phyloP scores from a whole-genome alignment of 2,329 filamentous ascomycete genomes.

The Aureobasidium sp. region DNA sequence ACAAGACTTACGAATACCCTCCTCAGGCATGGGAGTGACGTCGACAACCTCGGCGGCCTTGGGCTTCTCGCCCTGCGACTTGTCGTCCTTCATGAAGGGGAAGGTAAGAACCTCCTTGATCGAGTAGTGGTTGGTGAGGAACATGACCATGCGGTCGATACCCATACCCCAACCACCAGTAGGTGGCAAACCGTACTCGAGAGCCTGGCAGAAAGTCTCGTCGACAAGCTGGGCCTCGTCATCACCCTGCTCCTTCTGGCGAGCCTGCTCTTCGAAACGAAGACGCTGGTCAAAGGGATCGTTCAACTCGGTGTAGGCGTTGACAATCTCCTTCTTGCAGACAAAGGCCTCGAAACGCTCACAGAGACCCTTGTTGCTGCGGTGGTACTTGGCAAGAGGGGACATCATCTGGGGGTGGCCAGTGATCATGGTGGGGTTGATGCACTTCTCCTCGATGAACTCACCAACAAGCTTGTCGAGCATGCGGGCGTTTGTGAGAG shows the following conservation, averaged over 20 bases:
- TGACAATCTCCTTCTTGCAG: slow-evolving; percentile 93
- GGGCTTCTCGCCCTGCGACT: slow-evolving; percentile 34
- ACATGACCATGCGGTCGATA: slow-evolving; percentile 90
- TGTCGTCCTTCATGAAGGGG: slow-evolving; percentile 94
- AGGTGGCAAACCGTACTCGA: slow-evolving; percentile 86
- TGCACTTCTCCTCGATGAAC: slow-evolving; percentile 87
- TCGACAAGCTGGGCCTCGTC: slow-evolving; percentile 95
- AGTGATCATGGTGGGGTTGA: slow-evolving; percentile 87
- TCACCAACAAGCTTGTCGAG: slow-evolving; percentile 86
- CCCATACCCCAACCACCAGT: slow-evolving; percentile 97
- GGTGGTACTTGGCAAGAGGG: slow-evolving; percentile 91
- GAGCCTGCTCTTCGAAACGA: slow-evolving; percentile 88
- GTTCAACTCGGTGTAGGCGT: slow-evolving; percentile 97
- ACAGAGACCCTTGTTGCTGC: slow-evolving; percentile 70
- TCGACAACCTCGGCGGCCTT: slow-evolving; percentile 56
- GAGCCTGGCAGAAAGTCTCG: slow-evolving; percentile 84
- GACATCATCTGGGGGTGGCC: slow-evolving; percentile 83
- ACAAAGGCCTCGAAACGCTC: slow-evolving; percentile 98
- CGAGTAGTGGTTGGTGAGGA: slow-evolving; percentile 88
- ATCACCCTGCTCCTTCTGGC: slow-evolving; percentile 92
- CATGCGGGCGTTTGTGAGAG: slow-evolving; percentile 90
- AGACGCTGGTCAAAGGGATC: slow-evolving; percentile 90
- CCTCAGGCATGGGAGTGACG: slow-evolving; percentile 50
- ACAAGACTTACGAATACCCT: slow-evolving; percentile 33
- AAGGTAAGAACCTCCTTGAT: slow-evolving; percentile 96